Percentiles rank a stretch among this genome's conserved stretches.
These are phyloP conservation scores for Exserohilum rostratum DNA, from an alignment of 2,329 filamentous ascomycete species.

Conservation along the genomic window DNA sequence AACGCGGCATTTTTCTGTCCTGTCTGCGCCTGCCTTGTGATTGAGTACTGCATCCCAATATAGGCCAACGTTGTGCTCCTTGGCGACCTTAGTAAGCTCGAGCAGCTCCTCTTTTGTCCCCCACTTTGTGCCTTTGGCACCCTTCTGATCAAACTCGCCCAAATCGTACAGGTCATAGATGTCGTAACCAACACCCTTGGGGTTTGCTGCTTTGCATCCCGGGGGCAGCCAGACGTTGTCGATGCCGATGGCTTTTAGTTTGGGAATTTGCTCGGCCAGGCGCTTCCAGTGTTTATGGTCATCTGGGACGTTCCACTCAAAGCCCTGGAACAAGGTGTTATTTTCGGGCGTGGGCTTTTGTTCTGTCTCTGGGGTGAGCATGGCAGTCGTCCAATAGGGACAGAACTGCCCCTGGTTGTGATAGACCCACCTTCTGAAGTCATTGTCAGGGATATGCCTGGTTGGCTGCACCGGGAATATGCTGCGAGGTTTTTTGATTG, in stretches of 20 bases:
- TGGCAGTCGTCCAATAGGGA: not conserved
- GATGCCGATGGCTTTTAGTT: conserved; percentile 65
- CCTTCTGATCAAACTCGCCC: conserved; percentile 76
- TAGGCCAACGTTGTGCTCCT: conserved; percentile 61
- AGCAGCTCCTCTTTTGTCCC: conserved; percentile 67
- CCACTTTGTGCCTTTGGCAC: conserved; percentile 69
- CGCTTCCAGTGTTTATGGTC: conserved; percentile 66
- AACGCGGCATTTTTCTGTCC: conserved; percentile 65
- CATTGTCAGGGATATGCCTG: conserved; percentile 22
- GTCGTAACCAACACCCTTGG: conserved; percentile 66
- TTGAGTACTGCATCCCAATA: conserved; percentile 76
- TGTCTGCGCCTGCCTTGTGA: conserved; percentile 73
- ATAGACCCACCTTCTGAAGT: conserved; percentile 32
- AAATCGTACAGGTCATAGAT: conserved; percentile 72
- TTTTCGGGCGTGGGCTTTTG: conserved; percentile 42
- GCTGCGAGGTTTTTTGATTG: not conserved
- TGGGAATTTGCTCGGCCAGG: conserved; percentile 58
- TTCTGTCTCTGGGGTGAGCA: conserved; percentile 27
- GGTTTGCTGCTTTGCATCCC: conserved; percentile 69
- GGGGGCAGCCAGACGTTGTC: conserved; percentile 67
- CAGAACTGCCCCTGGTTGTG: not conserved
- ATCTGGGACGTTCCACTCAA: conserved; percentile 74
- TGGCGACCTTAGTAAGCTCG: conserved; percentile 58
- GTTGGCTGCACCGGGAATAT: not conserved
- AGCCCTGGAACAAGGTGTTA: conserved; percentile 67